These are phyloP conservation scores for Aspergillus quadricinctus DNA, from an alignment of 2,329 filamentous ascomycete genomes.

Conservation along the genomic window DNA sequence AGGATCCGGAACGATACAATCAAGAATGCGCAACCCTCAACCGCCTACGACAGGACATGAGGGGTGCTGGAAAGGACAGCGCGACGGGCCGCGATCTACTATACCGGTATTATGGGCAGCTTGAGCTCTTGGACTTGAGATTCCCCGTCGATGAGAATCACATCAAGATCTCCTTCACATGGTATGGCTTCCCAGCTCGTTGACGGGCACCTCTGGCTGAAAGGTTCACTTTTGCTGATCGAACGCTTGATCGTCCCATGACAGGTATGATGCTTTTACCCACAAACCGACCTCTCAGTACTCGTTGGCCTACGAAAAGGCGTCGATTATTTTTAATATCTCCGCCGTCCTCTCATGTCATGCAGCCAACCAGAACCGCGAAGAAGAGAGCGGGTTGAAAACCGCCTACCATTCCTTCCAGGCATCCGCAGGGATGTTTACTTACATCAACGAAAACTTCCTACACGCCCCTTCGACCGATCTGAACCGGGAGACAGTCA, in stretches of 20 bases:
- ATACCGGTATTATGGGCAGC: slow-evolving; percentile 95
- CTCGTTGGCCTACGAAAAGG: slow-evolving; percentile 95
- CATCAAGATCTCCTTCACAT: slow-evolving; percentile 98
- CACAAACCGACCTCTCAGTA: slow-evolving; percentile 97
- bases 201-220: not conserved
- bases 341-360: slow-evolving; percentile 94
- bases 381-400: slow-evolving; percentile 89
- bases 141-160: slow-evolving; percentile 98
- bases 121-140: slow-evolving; percentile 87
- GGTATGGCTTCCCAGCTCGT: slow-evolving; percentile 52
- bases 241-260: slow-evolving; percentile 2
- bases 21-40: slow-evolving; percentile 95
- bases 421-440: slow-evolving; percentile 98
- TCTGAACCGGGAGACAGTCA: slow-evolving; percentile 89
- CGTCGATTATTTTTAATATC: slow-evolving; percentile 99
- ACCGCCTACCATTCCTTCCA: slow-evolving; percentile 98
- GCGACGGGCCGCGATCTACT: slow-evolving; percentile 87
- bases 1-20: slow-evolving; percentile 91
- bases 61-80: slow-evolving; percentile 94
- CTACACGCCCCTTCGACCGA: slow-evolving; percentile 96
- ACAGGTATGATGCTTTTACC: slow-evolving; percentile 98
- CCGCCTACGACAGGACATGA: slow-evolving; percentile 94
- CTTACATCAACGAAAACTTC: slow-evolving; percentile 99
- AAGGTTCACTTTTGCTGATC: not conserved
- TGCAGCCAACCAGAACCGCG: slow-evolving; percentile 85